Evolutionary conservation across 495 filamentous ascomycete genomes (phyloP).

Genomic region (Podospora pseudoanserina): DNA sequence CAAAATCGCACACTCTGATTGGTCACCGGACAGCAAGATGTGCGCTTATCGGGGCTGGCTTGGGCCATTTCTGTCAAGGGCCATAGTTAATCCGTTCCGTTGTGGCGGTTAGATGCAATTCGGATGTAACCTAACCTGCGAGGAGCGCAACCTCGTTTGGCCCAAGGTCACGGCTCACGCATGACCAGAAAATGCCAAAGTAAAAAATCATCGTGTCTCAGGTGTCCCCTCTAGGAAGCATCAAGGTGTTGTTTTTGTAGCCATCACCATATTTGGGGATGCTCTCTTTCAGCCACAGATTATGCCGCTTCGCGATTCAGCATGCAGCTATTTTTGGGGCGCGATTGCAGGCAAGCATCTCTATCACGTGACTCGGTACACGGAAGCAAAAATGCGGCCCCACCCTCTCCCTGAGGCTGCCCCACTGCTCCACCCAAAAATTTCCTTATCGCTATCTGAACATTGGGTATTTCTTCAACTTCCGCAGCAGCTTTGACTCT

Average conservation of each 20-base stretch:
- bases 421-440: conserved; percentile 1
- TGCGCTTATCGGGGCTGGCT: not conserved
- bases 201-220: not conserved
- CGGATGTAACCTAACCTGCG: conserved; percentile 12
- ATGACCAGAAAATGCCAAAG: not conserved
- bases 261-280: not conserved
- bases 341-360: not conserved
- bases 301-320: not conserved
- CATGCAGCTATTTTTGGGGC: conserved; percentile 6
- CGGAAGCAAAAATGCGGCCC: not conserved
- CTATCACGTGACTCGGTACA: not conserved
- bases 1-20: not conserved
- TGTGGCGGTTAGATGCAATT: not conserved
- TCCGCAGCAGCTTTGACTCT: not conserved
- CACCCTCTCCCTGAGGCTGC: not conserved
- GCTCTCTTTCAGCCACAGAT: not conserved
- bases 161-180: not conserved
- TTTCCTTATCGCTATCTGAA: conserved; percentile 5
- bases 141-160: not conserved
- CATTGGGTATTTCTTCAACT: conserved; percentile 1
- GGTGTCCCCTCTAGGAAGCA: not conserved
- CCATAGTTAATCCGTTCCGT: not conserved
- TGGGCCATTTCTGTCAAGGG: not conserved
- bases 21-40: not conserved
- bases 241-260: not conserved